A percentile compares a stretch with the other conserved stretches of the same genome.
These are phyloP conservation scores for Hypoxylon sp. DNA, from an alignment of 2,329 filamentous ascomycete genomes.

Conservation along the genomic window DNA sequence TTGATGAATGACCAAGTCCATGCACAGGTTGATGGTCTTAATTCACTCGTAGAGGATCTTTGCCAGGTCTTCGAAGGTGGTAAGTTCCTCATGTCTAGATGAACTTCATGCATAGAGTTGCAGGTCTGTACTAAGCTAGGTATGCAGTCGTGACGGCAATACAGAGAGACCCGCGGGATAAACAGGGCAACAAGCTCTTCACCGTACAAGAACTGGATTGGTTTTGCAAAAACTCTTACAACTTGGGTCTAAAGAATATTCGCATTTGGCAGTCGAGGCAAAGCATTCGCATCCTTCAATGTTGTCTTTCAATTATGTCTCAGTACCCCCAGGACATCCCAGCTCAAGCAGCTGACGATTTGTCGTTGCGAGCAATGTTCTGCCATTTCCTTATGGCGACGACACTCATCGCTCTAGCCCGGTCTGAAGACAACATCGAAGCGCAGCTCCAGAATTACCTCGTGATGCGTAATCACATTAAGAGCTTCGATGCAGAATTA, in stretches of 20 bases:
- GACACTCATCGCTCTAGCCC: slow-evolving; percentile 66
- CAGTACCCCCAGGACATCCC: slow-evolving; percentile 65
- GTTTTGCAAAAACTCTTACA: slow-evolving; percentile 88
- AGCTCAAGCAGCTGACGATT: slow-evolving; percentile 60
- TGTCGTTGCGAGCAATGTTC: slow-evolving; percentile 73
- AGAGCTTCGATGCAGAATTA: slow-evolving; percentile 67
- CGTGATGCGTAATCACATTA: slow-evolving; percentile 71
- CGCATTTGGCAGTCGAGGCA: slow-evolving; percentile 67
- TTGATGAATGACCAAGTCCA: slow-evolving; percentile 56
- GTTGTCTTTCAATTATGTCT: slow-evolving; percentile 67
- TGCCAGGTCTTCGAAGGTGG: slow-evolving; percentile 66
- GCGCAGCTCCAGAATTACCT: slow-evolving; percentile 73
- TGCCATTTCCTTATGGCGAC: slow-evolving; percentile 78
- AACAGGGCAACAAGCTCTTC: slow-evolving; percentile 66
- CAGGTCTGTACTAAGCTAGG: slow-evolving; percentile 35
- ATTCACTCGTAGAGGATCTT: slow-evolving; percentile 62
- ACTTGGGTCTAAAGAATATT: slow-evolving; percentile 76
- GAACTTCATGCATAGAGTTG: slow-evolving; percentile 4
- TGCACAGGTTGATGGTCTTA: slow-evolving; percentile 33
- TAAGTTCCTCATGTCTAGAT: slow-evolving; percentile 47
- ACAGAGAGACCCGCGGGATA: slow-evolving; percentile 57
- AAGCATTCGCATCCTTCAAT: slow-evolving; percentile 69
- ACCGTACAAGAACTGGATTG: slow-evolving; percentile 79
- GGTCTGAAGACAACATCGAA: slow-evolving; percentile 65
- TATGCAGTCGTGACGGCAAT: slow-evolving; percentile 60